Conservation (phyloP, 352 stramenopile species). For the Lagenidium sp. region DNA sequence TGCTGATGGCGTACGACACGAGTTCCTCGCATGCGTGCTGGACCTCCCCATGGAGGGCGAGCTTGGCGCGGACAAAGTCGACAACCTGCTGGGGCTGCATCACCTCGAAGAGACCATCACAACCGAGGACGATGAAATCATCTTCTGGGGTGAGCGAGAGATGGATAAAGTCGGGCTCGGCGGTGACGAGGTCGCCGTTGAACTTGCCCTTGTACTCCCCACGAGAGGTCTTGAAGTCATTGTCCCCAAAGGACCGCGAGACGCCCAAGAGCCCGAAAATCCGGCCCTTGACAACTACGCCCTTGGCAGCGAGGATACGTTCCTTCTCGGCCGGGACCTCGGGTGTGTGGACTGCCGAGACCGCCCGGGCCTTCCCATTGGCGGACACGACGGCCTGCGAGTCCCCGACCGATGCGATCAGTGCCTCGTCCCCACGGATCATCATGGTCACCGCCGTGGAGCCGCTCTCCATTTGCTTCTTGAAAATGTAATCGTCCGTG, state of each 20-base stretch:
- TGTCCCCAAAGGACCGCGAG: constrained; percentile 78
- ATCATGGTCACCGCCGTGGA: constrained; percentile 63
- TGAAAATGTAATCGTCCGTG: constrained; percentile 69
- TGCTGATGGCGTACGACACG: constrained; percentile 70
- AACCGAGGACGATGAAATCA: constrained; percentile 78
- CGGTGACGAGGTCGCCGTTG: constrained; percentile 73
- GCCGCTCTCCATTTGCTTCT: constrained; percentile 57
- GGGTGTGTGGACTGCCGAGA: constrained; percentile 66
- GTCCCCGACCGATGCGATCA: constrained; percentile 70
- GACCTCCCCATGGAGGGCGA: constrained; percentile 54
- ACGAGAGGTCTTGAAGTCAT: constrained; percentile 79
- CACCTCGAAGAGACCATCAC: constrained; percentile 82
- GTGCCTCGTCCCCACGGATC: constrained; percentile 31
- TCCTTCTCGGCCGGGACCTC: constrained; percentile 57
- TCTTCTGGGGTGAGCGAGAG: constrained; percentile 43
- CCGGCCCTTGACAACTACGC: constrained; percentile 70
- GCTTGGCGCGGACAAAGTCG: constrained; percentile 71
- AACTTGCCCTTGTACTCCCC: constrained; percentile 75
- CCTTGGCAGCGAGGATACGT: constrained; percentile 76
- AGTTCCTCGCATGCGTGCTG: constrained; percentile 78
- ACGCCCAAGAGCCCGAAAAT: constrained; percentile 82
- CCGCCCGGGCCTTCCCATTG: constrained; percentile 34
- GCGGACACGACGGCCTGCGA: constrained; percentile 73
- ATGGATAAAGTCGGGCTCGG: constrained; percentile 54
- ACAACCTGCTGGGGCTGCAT: constrained; percentile 75